Conservation (phyloP, 176 grass and related monocot genomes). For the Aegilops umbellulata region DNA sequence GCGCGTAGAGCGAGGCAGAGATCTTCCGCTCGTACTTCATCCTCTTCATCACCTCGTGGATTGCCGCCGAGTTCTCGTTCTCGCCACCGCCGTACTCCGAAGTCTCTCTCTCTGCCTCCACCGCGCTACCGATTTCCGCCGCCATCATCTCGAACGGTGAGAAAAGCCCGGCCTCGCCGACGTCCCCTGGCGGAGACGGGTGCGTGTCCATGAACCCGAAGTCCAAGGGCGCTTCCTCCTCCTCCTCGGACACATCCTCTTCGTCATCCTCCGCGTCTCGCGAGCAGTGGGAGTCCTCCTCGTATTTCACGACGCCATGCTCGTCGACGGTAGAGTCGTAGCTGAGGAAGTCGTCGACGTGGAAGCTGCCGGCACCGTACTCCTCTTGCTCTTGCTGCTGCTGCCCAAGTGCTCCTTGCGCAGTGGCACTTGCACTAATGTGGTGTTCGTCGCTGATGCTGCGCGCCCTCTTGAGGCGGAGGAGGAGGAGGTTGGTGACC, state of each 20-base stretch:
- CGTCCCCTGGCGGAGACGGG: background rate
- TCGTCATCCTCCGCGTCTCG: background rate
- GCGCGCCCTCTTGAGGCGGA: constrained; percentile 34
- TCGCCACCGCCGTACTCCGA: background rate
- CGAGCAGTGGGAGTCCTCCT: constrained; percentile 28
- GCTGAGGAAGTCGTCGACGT: constrained; percentile 33
- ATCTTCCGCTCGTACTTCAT: constrained; percentile 65
- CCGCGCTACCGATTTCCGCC: background rate
- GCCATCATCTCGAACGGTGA: constrained; percentile 47
- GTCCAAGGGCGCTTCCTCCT: constrained; percentile 33
- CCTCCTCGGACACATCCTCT: constrained; percentile 20
- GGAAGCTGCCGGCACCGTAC: background rate
- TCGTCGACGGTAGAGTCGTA: background rate
- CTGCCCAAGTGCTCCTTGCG: background rate
- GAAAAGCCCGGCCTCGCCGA: constrained; percentile 19
- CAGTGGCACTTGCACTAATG: background rate
- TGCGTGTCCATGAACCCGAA: constrained; percentile 33
- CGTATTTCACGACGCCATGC: constrained; percentile 9
- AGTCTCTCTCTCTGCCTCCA: background rate
- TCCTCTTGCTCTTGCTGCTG: background rate
- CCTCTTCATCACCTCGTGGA: constrained; percentile 48
- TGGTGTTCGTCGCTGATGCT: background rate
- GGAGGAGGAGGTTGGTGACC: constrained; percentile 33
- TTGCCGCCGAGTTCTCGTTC: background rate
- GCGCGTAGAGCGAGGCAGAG: constrained; percentile 59